Evolutionary conservation across 2,329 filamentous ascomycete species (phyloP), one percentile per base, ranked within the genome.

Genomic region (Fusarium goolgardi): DNA sequence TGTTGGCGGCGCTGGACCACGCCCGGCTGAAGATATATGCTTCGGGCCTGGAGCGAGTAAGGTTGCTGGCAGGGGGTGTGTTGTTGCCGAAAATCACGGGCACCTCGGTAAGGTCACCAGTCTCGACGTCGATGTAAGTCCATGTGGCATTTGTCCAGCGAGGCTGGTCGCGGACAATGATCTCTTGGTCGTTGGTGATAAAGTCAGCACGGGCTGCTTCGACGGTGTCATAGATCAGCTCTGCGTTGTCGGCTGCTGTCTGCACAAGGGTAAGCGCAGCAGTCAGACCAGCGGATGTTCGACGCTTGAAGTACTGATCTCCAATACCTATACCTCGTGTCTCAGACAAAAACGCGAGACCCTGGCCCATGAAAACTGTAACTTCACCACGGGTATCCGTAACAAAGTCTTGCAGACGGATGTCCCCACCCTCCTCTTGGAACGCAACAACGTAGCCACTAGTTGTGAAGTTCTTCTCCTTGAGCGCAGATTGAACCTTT

Each of bases 271-370:
- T 61, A 29, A 69, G 52, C 2, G 73, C 67, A 60, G 76, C 73
- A 0, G 69, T 72, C n/a, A 78, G 34, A 0, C 73, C 76, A 0
- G 75, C 66, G 0, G 75, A 71, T 0, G 75, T 74, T 11, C 76
- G 69, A 3, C 76, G 73, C 46, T 75, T 71, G 6, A 71, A 78
- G 12, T 78, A 65, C 10, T 76, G 72, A 53, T 75, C 64, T 1
- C 65, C 76, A 0, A 78, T 65, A 0, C 71, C 60, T 5, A 77
- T 77, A 0, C 76, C 76, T 20, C 76, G 71, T 2, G 75, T 77
- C 55, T 78, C 76, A 0, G 68, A 70, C 0, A 78, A 59, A 35
- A 78, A 75, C 0, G 74, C 70, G 20, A 78, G 62, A n/a, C 75
- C 67, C 47, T 78, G 76, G 2, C 69, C 72, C 2, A 63, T 40